Evolutionary conservation across 1,139 yeast genomes (phyloP).

Genomic region (Yamadazyma buinensis): DNA sequence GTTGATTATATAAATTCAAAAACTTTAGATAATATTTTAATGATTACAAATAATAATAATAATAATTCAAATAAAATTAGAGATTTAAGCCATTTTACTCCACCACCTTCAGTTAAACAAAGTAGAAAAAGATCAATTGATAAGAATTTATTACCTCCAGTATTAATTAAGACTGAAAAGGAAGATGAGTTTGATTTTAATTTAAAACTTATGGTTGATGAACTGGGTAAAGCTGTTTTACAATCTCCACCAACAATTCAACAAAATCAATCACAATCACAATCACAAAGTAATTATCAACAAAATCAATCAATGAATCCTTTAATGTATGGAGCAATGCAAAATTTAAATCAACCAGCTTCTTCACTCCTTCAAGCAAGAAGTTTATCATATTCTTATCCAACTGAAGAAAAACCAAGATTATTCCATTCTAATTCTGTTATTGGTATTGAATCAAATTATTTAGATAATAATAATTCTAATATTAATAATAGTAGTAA

Average conservation of each 20-base stretch:
- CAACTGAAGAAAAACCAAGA: slow-evolving; percentile 16
- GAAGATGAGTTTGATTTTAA: slow-evolving; percentile 22
- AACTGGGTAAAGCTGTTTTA: slow-evolving; percentile 45
- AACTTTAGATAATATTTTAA: slow-evolving; percentile 33
- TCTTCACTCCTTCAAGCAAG: background rate
- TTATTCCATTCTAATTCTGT: slow-evolving; percentile 28
- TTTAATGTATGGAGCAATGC: slow-evolving; percentile 1
- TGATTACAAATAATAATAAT: slow-evolving; percentile 19
- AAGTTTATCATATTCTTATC: slow-evolving; percentile 7
- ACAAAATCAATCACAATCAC: background rate
- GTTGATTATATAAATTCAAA: slow-evolving; percentile 23
- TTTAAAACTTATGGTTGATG: slow-evolving; percentile 39
- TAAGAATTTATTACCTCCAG: slow-evolving; percentile 33
- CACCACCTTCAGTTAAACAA: slow-evolving; percentile 8
- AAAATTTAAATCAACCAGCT: background rate
- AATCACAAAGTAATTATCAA: slow-evolving; percentile 1
- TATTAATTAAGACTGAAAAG: slow-evolving; percentile 15
- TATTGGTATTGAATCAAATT: slow-evolving; percentile 27
- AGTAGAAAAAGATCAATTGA: background rate
- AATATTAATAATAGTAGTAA: slow-evolving; percentile 10
- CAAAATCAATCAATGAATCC: background rate
- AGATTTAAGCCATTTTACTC: slow-evolving; percentile 4
- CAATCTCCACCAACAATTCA: background rate
- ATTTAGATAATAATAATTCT: slow-evolving; percentile 12
- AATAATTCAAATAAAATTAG: slow-evolving; percentile 4